Evolutionary conservation across 306 rosid species (phyloP).

Genomic region (Clitoria ternatea): DNA sequence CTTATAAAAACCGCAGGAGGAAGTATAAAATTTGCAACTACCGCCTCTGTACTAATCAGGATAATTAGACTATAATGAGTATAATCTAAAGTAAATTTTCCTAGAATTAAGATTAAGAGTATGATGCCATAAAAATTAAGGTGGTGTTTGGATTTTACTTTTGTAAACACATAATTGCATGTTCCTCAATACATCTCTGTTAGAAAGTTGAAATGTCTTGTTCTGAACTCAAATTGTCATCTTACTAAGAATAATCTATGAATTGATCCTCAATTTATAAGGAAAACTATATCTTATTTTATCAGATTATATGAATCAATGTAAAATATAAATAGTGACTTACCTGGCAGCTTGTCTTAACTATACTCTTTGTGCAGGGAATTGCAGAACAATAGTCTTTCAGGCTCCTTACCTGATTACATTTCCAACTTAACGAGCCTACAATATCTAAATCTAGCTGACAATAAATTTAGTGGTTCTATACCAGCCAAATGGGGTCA

Average conservation of each 20-base stretch:
- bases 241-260: not conserved
- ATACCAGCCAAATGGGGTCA: conserved; percentile 69
- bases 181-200: not conserved
- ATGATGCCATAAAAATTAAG: not conserved
- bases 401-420: conserved; percentile 74
- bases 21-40: not conserved
- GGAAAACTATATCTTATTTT: not conserved
- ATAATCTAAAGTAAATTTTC: not conserved
- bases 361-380: conserved; percentile 51
- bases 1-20: too few species aligned
- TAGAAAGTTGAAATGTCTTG: not conserved
- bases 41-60: not conserved
- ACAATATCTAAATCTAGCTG: conserved; percentile 74
- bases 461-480: conserved; percentile 61
- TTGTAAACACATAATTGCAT: not conserved
- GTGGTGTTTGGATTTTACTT: not conserved
- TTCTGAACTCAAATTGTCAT: not conserved
- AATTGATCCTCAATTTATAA: conserved; percentile 2
- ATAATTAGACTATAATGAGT: not conserved
- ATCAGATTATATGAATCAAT: not conserved
- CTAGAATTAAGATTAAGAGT: not conserved
- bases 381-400: conserved; percentile 64
- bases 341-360: not conserved
- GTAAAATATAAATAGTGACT: not conserved
- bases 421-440: conserved; percentile 61